Evolutionary conservation across 768 basidiomycete species (phyloP), one percentile per base, ranked within the genome.

Genomic region (Trametes meyenii): DNA sequence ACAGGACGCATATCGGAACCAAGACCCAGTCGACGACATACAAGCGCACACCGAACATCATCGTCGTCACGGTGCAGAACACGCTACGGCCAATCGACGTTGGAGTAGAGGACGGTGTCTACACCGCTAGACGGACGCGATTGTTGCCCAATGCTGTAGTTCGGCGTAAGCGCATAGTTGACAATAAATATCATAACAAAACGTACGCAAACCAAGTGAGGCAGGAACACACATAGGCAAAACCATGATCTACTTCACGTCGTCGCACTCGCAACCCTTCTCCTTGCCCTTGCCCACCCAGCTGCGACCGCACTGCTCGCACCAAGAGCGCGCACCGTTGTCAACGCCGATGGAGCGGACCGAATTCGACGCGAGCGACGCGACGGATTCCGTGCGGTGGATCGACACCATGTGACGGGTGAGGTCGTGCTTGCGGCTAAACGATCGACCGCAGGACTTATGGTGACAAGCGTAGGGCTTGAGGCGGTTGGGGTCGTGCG

Each of bases 381-480:
- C 68, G 45, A 77, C 71, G 60, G 76, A 69, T n/a, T 88, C 88
- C 63, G 88, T 87, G 39, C 88, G 86, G 66, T 95, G 93, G 59
- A 95, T 94, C 62, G 89, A 90, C 50, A 91, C 84, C 55, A 92
- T 81, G 73, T 98, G 95, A 43, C 95, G 88, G 13, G 92, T 92
- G 8, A 98, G 78, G 70, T 98, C 95, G 71, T 98, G 95, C 75
- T 96, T 92, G 67, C 96, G 88, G 66, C 91, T 94, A 76, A 98
- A 98, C 19, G 92, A 92, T 56, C 95, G 88, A 36, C 88, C 89
- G 64, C 95, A 98, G 2, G 86, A 84, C 44, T 83, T 79, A 75
- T 96, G 92, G 44, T 89, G 90, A 74, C 95, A 98, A 46, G 87
- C 83, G 71, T 93, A 90, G 5, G 94, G 93, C 78, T 96, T 98